Base-by-base conservation (phyloP, 352 stramenopile genomes). In the Globisporangium cederbergense region DNA sequence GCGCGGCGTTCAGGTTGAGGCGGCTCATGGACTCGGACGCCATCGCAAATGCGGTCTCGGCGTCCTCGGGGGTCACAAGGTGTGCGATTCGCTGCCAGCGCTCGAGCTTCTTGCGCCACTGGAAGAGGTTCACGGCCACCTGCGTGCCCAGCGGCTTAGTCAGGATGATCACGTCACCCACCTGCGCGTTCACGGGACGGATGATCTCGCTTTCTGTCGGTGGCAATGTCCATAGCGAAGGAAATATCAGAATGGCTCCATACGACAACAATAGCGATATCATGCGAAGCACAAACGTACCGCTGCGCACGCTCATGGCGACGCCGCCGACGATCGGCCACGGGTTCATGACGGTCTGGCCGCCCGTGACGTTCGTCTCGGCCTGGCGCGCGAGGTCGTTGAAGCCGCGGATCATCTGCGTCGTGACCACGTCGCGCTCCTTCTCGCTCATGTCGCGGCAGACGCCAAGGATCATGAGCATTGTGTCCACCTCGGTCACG, bases 241-340 rank as follows among this genome's bases (percentile, higher is more conserved):
- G 51, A 25, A 32, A 3, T 11, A 47, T 46, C 49, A 50, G 47
- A 40, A 25, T 46, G 49, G 0, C n/a, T 11, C 36, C 30, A 55
- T 34, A 16, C 38, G 30, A n/a, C 46, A 53, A n/a, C 20, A 32
- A 28, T 25, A n/a, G 11, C 11, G n/a, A 14, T 18, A 54, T 34
- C 1, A 32, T n/a, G 7, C 10, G 28, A 10, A 6, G 8, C 46
- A 54, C 28, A 2, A 2, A 47, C 38, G n/a, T 50, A 93, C 83
- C 83, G 32, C 79, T 90, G 40, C 84, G 84, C 6, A 93, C 84
- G 60, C 81, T 91, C 84, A 96, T 98, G 0, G 93, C 93, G 36
- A 98, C 90, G 58, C 95, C 95, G 32, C 95, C 95, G 66, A 98
- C 96, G 58, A 98, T 95, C 20, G 93, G 92, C 95, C 95, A 98